A percentile compares a stretch with the other conserved stretches of the same genome.
phyloP scores from a whole-genome alignment of 2,329 filamentous ascomycete genomes.

The Aspergillus phoenicis region DNA sequence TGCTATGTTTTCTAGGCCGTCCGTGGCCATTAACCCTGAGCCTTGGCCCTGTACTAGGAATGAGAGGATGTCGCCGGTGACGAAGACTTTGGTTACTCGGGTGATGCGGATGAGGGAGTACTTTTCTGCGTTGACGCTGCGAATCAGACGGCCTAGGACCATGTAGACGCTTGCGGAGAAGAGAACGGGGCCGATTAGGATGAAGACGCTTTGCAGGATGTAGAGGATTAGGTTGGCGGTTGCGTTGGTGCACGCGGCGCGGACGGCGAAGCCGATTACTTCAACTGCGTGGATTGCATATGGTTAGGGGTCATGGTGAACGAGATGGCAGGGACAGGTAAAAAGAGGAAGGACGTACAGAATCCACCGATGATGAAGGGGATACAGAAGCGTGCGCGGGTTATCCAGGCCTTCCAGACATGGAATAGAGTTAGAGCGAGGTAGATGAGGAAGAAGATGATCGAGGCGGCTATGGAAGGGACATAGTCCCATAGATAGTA shows the following conservation, averaged over 20 bases:
- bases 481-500: background rate
- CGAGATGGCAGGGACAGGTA: background rate
- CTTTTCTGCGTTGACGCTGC: slow-evolving; percentile 43
- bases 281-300: slow-evolving; percentile 33
- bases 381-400: background rate
- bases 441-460: background rate
- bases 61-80: slow-evolving; percentile 50
- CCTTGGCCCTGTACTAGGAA: slow-evolving; percentile 49
- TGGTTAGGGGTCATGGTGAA: background rate
- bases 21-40: slow-evolving; percentile 22
- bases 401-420: background rate
- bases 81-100: slow-evolving; percentile 53
- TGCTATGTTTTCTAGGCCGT: slow-evolving; percentile 1
- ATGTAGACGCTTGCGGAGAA: slow-evolving; percentile 56
- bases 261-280: slow-evolving; percentile 29
- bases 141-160: slow-evolving; percentile 49
- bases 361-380: background rate
- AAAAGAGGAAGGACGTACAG: background rate
- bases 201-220: slow-evolving; percentile 48
- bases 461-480: background rate
- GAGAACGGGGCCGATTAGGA: slow-evolving; percentile 52
- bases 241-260: slow-evolving; percentile 23
- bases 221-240: slow-evolving; percentile 29
- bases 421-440: background rate
- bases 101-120: slow-evolving; percentile 46